These are phyloP conservation scores for Asterella californica DNA, from an alignment of 225 moss, liverwort and hornwort species.

Conservation along the genomic window DNA sequence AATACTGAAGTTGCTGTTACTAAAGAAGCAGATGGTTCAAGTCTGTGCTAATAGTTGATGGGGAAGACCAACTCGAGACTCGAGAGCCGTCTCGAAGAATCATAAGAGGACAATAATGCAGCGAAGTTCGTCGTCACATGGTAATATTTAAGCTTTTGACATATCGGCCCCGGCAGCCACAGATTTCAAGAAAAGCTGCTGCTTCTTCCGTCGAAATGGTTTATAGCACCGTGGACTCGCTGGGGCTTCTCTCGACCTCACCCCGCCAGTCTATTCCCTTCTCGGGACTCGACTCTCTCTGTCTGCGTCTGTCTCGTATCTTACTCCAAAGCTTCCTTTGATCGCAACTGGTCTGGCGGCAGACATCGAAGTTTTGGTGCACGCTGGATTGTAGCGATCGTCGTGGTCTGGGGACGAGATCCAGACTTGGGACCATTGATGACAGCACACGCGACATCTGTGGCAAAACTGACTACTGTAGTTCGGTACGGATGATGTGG, in stretches of 20 bases:
- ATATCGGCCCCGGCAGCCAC: neutral
- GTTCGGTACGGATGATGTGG: neutral
- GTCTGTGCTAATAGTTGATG: too few relatives aligned
- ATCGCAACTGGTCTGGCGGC: neutral
- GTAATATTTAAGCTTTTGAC: neutral
- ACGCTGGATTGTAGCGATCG: constrained; percentile 1
- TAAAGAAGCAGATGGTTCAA: too few relatives aligned
- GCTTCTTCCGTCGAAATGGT: neutral
- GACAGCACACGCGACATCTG: neutral
- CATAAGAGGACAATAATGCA: neutral
- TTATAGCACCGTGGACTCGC: neutral
- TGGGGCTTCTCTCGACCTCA: neutral
- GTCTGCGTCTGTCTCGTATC: neutral
- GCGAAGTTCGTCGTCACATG: constrained; percentile 8
- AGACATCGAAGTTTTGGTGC: neutral
- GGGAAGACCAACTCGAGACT: too few relatives aligned
- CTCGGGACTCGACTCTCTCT: neutral
- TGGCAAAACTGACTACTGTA: neutral
- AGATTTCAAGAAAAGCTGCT: neutral
- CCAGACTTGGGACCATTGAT: neutral
- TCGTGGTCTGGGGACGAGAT: constrained; percentile 3
- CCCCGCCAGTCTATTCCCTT: neutral
- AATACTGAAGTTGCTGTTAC: too few relatives aligned
- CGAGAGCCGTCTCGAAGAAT: too few relatives aligned
- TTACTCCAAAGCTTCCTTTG: neutral